Conservation (phyloP, 2,329 filamentous ascomycete species). For the Coniochaeta prunicola region DNA sequence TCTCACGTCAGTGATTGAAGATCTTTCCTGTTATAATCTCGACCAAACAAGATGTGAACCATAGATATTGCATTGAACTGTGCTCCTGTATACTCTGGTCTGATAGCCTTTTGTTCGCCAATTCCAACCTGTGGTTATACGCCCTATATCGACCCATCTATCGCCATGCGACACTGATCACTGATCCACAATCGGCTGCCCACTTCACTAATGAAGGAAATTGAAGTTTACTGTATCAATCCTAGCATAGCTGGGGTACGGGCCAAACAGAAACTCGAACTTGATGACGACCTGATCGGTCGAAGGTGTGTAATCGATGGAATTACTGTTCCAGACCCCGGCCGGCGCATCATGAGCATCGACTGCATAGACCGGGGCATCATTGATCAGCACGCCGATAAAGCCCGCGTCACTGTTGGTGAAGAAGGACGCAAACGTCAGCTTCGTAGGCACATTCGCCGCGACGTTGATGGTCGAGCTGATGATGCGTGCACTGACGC, state of each 20-base stretch:
- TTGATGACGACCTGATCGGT: background rate
- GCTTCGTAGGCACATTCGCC: conserved; percentile 3
- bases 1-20: background rate
- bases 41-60: background rate
- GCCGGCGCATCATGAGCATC: conserved; percentile 5
- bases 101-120: background rate
- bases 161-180: background rate
- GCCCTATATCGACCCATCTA: background rate
- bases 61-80: background rate
- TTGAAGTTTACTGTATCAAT: background rate
- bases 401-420: conserved; percentile 8
- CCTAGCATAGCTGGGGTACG: background rate
- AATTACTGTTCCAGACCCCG: background rate
- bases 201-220: background rate
- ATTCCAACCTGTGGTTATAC: background rate
- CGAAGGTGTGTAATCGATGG: background rate
- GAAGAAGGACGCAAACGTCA: conserved; percentile 11
- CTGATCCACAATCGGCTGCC: too few relatives aligned
- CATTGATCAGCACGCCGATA: conserved; percentile 13
- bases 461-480: conserved; percentile 7
- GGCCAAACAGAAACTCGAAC: conserved; percentile 25
- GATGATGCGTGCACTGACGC: conserved; percentile 9
- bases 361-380: conserved; percentile 3
- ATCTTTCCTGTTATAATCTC: background rate
- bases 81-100: background rate